Evolutionary conservation across 176 grass and related monocot species (phyloP).

Genomic region (Cenchrus purpureus): DNA sequence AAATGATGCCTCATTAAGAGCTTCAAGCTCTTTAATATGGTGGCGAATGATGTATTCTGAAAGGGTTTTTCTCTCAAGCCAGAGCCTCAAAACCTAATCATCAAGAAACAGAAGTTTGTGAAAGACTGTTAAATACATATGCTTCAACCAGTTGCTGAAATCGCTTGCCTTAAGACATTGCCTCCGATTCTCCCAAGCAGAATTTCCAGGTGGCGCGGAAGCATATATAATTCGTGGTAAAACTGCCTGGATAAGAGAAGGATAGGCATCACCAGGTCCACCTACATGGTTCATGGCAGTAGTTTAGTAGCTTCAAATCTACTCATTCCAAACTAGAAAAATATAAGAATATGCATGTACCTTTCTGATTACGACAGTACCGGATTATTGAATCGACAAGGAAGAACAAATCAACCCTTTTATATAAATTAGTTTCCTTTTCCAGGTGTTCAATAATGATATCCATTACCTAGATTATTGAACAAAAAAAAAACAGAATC

Average conservation of each 20-base stretch:
- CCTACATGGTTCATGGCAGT: constrained; percentile 55
- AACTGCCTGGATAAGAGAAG: constrained; percentile 91
- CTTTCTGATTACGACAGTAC: constrained; percentile 90
- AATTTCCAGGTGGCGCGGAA: constrained; percentile 85
- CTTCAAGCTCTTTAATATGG: constrained; percentile 88
- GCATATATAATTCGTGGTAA: constrained; percentile 77
- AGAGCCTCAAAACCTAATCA: constrained; percentile 90
- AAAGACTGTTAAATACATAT: constrained; percentile 22
- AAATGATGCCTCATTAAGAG: constrained; percentile 81
- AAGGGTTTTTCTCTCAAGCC: constrained; percentile 93
- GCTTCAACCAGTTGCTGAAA: constrained; percentile 32
- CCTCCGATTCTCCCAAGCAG: constrained; percentile 93
- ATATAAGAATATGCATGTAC: constrained; percentile 37
- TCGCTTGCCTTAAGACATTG: constrained; percentile 93
- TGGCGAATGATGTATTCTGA: constrained; percentile 88
- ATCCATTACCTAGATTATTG: constrained; percentile 80
- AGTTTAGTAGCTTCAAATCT: constrained; percentile 33
- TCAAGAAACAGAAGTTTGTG: constrained; percentile 24
- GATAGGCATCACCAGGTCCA: constrained; percentile 75
- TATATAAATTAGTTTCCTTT: constrained; percentile 84
- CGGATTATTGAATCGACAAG: constrained; percentile 97
- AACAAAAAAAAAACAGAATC: constrained; percentile 39
- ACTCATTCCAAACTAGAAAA: constrained; percentile 17
- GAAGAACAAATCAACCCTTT: constrained; percentile 93
- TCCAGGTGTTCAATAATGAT: constrained; percentile 84